Evolutionary conservation across 2,329 filamentous ascomycete genomes (phyloP).

Genomic region (Madurella mycetomatis): DNA sequence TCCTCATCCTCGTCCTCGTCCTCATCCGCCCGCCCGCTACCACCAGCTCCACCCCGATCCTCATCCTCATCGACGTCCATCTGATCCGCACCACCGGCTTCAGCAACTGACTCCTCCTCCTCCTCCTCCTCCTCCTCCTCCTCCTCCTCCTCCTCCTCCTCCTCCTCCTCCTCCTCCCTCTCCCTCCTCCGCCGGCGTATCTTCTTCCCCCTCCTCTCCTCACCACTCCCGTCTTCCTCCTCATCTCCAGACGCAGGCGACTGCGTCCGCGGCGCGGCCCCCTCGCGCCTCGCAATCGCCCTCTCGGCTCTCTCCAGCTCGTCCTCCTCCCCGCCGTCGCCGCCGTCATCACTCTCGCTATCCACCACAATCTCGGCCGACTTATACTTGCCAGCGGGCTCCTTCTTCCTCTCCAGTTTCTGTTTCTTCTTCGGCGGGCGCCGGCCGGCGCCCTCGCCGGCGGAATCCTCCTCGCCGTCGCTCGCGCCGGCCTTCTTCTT

Average conservation of each 20-base stretch:
- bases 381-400: conserved; percentile 67
- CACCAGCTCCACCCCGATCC: conserved; percentile 35
- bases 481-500: conserved; percentile 48
- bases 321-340: conserved; percentile 36
- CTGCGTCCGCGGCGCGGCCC: neutral
- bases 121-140: neutral
- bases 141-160: conserved; percentile 18
- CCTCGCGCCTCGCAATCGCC: conserved; percentile 26
- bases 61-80: conserved; percentile 50
- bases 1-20: conserved; percentile 52
- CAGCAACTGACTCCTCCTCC: conserved; percentile 17
- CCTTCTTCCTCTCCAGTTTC: conserved; percentile 47
- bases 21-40: conserved; percentile 32
- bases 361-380: conserved; percentile 79
- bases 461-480: conserved; percentile 30
- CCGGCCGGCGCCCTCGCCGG: conserved; percentile 43
- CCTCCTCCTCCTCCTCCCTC: conserved; percentile 32
- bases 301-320: conserved; percentile 32
- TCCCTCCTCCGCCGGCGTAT: neutral
- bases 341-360: conserved; percentile 40
- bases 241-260: conserved; percentile 28
- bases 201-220: conserved; percentile 1
- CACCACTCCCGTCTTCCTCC: conserved; percentile 33
- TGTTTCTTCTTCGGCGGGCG: conserved; percentile 60
- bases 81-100: conserved; percentile 36